These are phyloP conservation scores for Metschnikowia kunwiensis DNA, from an alignment of 805 yeast genomes.

Conservation along the genomic window DNA sequence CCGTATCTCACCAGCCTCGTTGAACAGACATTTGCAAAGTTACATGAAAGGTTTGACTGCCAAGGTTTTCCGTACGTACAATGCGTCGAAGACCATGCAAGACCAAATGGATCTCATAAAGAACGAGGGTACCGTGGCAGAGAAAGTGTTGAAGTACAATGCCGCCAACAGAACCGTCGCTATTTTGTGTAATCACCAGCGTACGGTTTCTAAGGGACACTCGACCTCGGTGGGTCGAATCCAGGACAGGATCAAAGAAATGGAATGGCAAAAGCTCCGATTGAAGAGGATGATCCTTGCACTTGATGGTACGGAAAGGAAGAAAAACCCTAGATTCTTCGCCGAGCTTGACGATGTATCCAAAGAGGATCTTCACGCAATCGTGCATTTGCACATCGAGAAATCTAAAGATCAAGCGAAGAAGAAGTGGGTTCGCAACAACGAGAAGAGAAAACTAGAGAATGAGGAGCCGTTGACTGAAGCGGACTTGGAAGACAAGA, in stretches of 20 bases:
- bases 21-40: slow-evolving; percentile 82
- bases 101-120: slow-evolving; percentile 82
- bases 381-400: slow-evolving; percentile 58
- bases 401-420: slow-evolving; percentile 62
- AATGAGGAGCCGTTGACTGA: slow-evolving; percentile 51
- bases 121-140: slow-evolving; percentile 84
- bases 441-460: slow-evolving; percentile 66
- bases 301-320: slow-evolving; percentile 53
- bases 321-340: slow-evolving; percentile 57
- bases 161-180: slow-evolving; percentile 97
- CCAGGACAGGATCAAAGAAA: slow-evolving; percentile 70
- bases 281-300: slow-evolving; percentile 66
- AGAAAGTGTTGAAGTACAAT: slow-evolving; percentile 81
- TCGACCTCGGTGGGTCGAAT: slow-evolving; percentile 78
- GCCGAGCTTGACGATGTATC: slow-evolving; percentile 64
- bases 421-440: slow-evolving; percentile 70
- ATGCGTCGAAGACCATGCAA: slow-evolving; percentile 96
- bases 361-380: slow-evolving; percentile 57
- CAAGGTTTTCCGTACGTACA: slow-evolving; percentile 94
- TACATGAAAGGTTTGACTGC: slow-evolving; percentile 95
- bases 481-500: slow-evolving; percentile 55
- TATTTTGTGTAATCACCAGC: slow-evolving; percentile 93
- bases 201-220: slow-evolving; percentile 84
- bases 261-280: slow-evolving; percentile 80
- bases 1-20: slow-evolving; percentile 75